Base-by-base conservation (phyloP, 2,329 filamentous ascomycete genomes). In the Raffaelea ambrosiae region DNA sequence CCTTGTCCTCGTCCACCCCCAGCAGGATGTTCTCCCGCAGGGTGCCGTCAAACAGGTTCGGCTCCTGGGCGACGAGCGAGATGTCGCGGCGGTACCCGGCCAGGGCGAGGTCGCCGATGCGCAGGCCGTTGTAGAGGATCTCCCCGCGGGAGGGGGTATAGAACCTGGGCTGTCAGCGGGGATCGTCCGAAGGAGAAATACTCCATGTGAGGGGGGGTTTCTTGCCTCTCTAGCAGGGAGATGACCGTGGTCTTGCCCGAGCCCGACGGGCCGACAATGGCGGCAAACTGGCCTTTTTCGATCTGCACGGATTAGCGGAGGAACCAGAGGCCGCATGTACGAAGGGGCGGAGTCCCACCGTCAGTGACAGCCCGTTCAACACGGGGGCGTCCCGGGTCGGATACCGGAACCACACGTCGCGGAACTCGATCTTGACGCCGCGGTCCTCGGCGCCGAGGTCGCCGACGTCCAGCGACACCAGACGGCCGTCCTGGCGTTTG, bases 31-130 rank as follows among this genome's bases (percentile, higher is more conserved):
- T 63, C 26, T 63, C 59, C 9, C 57, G 51, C n/a, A 63, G 53
- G 1, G 68, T 70, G 20, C 74, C 75, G 50, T 71, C 74, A 58
- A 79, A 77, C 8, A 81, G 63, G 18, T 77, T 73, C 0, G 77
- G 72, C 53, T 81, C 77, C 54, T 81, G 77, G 0, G 77, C 74
- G 18, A 81, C 79, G 39, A 79, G 73, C 3, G 74, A 77, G 18
- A 79, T 67, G 43, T 69, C 71, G 53, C 74, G 71, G 13, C 77
- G 72, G 31, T 79, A 70, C 22, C 66, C 66, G 42, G 65, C 65
- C 4, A 76, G 68, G 3, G 69, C 68, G 20, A 80, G 63, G 38
- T 66, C 68, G n/a, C 68, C 71, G 48, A 80, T 76, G 48, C 79
- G 73, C 20, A 75, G 59, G 23, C 75, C 76, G 49, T 80, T 76